Evolutionary conservation across 2,329 filamentous ascomycete genomes (phyloP), one percentile per base, ranked within the genome.

Genomic region (Fusarium clavum): DNA sequence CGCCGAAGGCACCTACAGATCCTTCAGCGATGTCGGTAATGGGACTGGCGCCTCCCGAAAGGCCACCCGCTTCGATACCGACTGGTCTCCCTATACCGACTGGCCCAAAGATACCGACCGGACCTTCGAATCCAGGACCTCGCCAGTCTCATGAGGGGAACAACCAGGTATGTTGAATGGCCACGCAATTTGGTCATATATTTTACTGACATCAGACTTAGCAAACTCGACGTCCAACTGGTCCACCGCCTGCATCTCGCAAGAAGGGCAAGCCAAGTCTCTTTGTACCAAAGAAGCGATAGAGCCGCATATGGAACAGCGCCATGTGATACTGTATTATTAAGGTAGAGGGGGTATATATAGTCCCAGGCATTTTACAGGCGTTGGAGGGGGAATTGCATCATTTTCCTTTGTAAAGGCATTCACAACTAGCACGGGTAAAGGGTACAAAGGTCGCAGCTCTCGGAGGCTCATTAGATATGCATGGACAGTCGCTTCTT

Each of bases 21-120:
- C 85, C 85, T 4, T 85, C 85, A 3, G 85, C 85, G 20, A 85
- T 87, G 83, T 82, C 84, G 59, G 82, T 84, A 22, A 77, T 87
- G 47, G 85, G 85, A 9, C 75, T 87, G 67, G 79, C 75, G 13
- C 84, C 84, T 24, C 84, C 84, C 9, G 79, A 82, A 63, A 78
- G 83, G 40, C 81, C 81, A 46, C 79, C 80, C 5, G 73, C 80
- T 29, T 70, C 68, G n/a, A 46, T 53, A 18, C 61, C 75, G 13
- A 64, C 68, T 18, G 38, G 63, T 8, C 68, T 57, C 24, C 51
- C 64, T 22, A 62, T 65, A 32, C 44, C 68, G 32, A 69, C 64
- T 20, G 56, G 64, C 7, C 64, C 64, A 6, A 57, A 38, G 44
- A 67, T 70, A 20, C 67, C 67, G 24, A 69, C 63, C 48, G 68